Base-by-base conservation (phyloP, 805 yeast genomes). In the Ascoidea tarda region DNA sequence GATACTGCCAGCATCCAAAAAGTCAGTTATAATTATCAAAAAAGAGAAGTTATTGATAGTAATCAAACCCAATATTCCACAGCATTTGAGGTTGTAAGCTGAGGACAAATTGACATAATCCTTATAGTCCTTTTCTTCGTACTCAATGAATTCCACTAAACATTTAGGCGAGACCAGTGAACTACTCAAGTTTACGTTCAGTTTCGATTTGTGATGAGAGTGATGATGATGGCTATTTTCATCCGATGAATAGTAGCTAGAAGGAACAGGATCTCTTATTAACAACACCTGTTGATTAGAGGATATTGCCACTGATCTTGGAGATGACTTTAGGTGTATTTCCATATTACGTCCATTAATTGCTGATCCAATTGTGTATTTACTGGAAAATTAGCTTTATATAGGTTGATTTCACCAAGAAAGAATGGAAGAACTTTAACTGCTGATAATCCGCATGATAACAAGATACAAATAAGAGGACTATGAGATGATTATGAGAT, bases 271-370 rank as follows among this genome's bases (percentile, higher is more conserved):
- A 55, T 75, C 79, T 50, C 82, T 71, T 49, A 88, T 71, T 3
- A 82, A 70, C 55, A 88, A 69, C 1, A 82, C 86, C 62, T 71
- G 76, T 32, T 74, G 75, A 48, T 75, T 73, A 21, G 83, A 75
- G 3, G 80, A 77, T 3, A 88, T 69, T 1, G 87, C 83, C 53
- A 87, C 70, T 8, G 90, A 76, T 52, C 96, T 70, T 1, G 93
- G 91, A 42, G 71, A 64, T 53, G 74, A 77, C 53, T 84, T 78
- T 51, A 84, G 71, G 64, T 72, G 80, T 10, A 86, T 73, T 63
- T 69, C 75, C 89, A 86, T 85, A 38, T 38, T 38, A 38, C 28
- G 3, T 21, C 28, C 28, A 21, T 21, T 21, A 21, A 21, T 21
- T 21, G 3, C 28, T 21, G 28, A 21, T 21, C 3, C 28, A 21